phyloP scores from a whole-genome alignment of 306 rosid genomes.

The Begonia masoniana region DNA sequence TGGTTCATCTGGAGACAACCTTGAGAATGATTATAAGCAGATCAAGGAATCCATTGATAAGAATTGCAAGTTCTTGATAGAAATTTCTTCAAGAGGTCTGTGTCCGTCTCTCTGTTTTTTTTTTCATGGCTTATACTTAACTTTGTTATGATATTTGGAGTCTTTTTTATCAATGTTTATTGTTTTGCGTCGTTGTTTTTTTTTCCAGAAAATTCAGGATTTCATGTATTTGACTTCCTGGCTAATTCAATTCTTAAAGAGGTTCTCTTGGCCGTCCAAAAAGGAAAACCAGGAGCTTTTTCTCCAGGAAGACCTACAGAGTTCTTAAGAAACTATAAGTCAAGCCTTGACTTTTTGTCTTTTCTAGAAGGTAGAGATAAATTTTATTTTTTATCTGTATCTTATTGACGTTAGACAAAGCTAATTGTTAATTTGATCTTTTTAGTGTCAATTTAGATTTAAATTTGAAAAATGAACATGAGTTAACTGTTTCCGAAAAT shows the following conservation, averaged over 20 bases:
- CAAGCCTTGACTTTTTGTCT: conserved; percentile 84
- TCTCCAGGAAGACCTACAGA: conserved; percentile 94
- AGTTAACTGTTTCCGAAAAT: no score
- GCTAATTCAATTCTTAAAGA: conserved; percentile 95
- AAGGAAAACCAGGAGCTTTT: conserved; percentile 93
- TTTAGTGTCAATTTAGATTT: no score
- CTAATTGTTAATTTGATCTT: no score
- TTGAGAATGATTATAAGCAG: conserved; percentile 68
- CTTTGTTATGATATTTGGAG: background rate
- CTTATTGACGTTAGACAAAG: conserved; percentile 1
- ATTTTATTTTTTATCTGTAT: conserved; percentile 6
- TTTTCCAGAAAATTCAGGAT: conserved; percentile 92
- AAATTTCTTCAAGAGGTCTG: conserved; percentile 77
- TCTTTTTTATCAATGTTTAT: background rate
- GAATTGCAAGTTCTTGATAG: conserved; percentile 74
- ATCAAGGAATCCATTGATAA: conserved; percentile 62
- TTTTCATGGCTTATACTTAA: background rate
- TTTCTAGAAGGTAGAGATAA: conserved; percentile 59
- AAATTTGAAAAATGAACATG: no score
- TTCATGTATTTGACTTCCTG: conserved; percentile 93
- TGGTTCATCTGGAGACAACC: conserved; percentile 66
- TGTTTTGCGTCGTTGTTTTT: conserved; percentile 4
- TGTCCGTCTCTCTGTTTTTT: conserved; percentile 10
- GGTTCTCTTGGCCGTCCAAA: conserved; percentile 78
- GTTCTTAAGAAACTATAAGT: conserved; percentile 79